phyloP scores from a whole-genome alignment of 257 asterid species.

The Przewalskia tangutica region DNA sequence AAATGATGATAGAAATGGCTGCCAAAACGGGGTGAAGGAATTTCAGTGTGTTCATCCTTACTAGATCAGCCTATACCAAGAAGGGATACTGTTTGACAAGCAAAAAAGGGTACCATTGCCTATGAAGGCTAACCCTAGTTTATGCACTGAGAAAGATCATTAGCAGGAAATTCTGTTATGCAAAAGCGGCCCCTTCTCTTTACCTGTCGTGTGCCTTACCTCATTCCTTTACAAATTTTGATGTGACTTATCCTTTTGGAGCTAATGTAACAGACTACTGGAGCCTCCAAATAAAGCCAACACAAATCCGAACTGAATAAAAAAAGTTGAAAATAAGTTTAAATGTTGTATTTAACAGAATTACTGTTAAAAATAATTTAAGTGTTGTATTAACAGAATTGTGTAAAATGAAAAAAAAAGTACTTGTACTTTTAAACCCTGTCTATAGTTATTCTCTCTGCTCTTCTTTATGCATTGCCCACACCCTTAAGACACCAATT shows the following conservation, averaged over 20 bases:
- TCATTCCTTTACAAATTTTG: neutral
- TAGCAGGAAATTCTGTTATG: neutral
- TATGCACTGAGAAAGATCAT: neutral
- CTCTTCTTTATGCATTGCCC: neutral
- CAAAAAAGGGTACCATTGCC: neutral
- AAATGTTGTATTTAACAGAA: neutral
- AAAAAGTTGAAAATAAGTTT: neutral
- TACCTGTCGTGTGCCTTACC: neutral
- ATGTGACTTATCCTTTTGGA: conserved; percentile 2
- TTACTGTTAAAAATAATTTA: neutral
- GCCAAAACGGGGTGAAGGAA: neutral
- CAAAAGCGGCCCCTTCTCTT: neutral
- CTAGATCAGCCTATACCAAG: neutral
- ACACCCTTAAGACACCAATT: neutral
- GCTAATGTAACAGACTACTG: neutral
- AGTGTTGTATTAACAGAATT: neutral
- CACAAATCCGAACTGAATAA: neutral
- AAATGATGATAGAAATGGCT: neutral
- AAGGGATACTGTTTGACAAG: neutral
- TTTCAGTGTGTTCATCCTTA: neutral
- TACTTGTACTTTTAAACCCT: neutral
- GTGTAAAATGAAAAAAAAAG: neutral
- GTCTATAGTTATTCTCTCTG: neutral
- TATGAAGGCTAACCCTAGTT: neutral
- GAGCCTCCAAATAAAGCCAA: neutral